phyloP scores from a whole-genome alignment of 768 basidiomycete genomes.

The Serendipita sp. region DNA sequence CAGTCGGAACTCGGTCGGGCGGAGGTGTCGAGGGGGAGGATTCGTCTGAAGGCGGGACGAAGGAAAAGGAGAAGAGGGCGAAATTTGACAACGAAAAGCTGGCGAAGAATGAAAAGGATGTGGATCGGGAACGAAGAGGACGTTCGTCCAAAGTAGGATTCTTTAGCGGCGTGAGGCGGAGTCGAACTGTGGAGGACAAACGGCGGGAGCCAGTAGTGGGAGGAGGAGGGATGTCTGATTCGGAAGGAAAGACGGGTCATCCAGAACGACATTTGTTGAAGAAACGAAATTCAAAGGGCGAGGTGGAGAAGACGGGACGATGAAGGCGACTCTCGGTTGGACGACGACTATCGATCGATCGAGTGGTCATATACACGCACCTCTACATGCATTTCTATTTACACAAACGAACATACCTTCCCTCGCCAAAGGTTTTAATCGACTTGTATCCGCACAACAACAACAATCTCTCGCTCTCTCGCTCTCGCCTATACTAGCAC shows the following conservation, averaged over 20 bases:
- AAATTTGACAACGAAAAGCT: background rate
- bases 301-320: background rate
- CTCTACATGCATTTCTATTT: too few species aligned
- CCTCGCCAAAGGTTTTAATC: too few species aligned
- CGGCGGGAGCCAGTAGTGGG: background rate
- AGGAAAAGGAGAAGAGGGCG: background rate
- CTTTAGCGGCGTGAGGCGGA: background rate
- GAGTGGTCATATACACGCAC: too few species aligned
- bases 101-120: background rate
- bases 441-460: too few species aligned
- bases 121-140: background rate
- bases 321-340: background rate
- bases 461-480: too few species aligned
- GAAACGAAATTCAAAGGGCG: slow-evolving; percentile 3
- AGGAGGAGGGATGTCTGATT: background rate
- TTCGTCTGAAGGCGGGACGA: background rate
- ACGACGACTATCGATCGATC: too few species aligned
- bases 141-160: background rate
- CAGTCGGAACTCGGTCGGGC: background rate
- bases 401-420: too few species aligned
- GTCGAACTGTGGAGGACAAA: background rate
- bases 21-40: background rate
- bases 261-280: background rate
- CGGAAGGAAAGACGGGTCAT: background rate
- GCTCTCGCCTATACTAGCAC: too few species aligned